A percentile compares a stretch with the other conserved stretches of the same genome.
Conservation (phyloP, 176 grass and related monocot genomes). For the Phyllostachys edulis region DNA sequence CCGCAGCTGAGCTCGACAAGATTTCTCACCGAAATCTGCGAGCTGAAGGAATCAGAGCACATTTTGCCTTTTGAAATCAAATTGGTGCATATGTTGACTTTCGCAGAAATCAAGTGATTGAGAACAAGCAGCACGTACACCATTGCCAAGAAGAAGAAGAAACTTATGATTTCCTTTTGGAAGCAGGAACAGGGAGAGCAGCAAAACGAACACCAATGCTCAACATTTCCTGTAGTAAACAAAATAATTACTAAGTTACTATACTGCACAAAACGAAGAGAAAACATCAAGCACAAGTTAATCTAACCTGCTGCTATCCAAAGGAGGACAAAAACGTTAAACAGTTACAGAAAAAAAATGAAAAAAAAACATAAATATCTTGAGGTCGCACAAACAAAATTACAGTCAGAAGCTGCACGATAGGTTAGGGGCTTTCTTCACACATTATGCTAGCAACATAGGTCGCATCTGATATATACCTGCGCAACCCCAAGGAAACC, state of each 20-base stretch:
- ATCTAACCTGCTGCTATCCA: neutral
- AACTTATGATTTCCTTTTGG: neutral
- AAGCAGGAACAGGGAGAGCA: neutral
- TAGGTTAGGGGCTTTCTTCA: slow-evolving; percentile 21
- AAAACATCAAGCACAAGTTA: neutral
- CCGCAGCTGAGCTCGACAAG: neutral
- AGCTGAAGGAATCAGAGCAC: neutral
- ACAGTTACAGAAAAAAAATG: neutral
- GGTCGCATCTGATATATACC: neutral
- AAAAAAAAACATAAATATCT: neutral
- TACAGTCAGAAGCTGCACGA: slow-evolving; percentile 34
- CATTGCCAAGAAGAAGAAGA: neutral
- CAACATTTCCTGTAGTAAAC: neutral
- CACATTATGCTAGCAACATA: slow-evolving; percentile 10
- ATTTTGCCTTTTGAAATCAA: slow-evolving; percentile 12
- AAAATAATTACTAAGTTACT: neutral
- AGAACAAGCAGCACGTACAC: neutral
- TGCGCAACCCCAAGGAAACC: neutral
- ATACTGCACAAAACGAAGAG: neutral
- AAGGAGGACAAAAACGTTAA: neutral
- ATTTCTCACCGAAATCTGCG: slow-evolving; percentile 4
- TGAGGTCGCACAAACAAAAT: slow-evolving; percentile 10
- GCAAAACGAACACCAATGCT: neutral
- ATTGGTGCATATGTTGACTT: neutral
- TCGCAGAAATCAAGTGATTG: neutral